Percentiles rank a stretch among this genome's conserved stretches.
These are phyloP conservation scores for Larix kaempferi DNA, from an alignment of 75 land plant species.

Conservation along the genomic window DNA sequence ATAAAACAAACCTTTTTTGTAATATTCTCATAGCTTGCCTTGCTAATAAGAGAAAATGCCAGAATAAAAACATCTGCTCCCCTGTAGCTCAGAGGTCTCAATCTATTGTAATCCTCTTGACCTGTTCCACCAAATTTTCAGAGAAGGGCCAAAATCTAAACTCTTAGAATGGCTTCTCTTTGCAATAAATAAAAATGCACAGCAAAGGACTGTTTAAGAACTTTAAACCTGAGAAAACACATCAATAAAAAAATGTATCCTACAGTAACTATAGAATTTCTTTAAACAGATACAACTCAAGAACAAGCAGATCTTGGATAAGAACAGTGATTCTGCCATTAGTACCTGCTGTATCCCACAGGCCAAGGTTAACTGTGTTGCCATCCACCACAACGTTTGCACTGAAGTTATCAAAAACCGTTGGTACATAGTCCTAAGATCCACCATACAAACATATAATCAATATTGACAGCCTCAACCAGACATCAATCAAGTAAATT, in stretches of 20 bases:
- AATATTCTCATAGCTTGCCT: conserved; percentile 60
- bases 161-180: not conserved
- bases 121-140: conserved; percentile 24
- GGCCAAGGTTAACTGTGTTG: conserved; percentile 43
- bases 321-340: not conserved
- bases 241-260: no score
- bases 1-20: conserved; percentile 47
- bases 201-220: not conserved
- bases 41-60: conserved; percentile 61
- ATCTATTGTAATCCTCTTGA: conserved; percentile 58
- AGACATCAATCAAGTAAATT: not conserved
- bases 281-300: not conserved
- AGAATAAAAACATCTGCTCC: conserved; percentile 63
- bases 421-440: conserved; percentile 38
- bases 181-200: not conserved
- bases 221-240: not conserved
- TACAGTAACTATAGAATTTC: not conserved
- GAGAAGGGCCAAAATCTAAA: not conserved
- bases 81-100: conserved; percentile 60
- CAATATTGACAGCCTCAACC: not conserved
- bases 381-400: conserved; percentile 54
- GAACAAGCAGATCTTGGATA: not conserved
- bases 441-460: no score
- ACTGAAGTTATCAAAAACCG: conserved; percentile 50
- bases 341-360: conserved; percentile 53